Base-by-base conservation (phyloP, 2,329 filamentous ascomycete genomes). In the Botrytis aclada region DNA sequence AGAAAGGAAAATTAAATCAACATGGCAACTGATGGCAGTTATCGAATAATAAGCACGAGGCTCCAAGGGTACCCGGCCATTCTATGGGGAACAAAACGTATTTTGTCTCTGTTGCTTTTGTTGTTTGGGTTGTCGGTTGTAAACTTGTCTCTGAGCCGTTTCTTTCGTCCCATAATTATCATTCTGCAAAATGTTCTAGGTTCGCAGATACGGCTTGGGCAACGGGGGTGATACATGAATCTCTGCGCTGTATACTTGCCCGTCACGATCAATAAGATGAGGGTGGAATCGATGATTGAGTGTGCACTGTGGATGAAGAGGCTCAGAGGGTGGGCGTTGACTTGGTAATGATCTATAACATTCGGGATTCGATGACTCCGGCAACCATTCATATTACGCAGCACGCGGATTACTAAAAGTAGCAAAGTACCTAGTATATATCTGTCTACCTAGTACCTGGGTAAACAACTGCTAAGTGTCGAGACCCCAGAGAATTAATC, bases 21-120 rank as follows among this genome's bases (percentile, higher is more conserved):
- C 61, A 63, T 41, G 51, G 64, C 34, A 63, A n/a, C 22, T 2
- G 32, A 29, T 41, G 61, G 61, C 45, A 66, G 22, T 58, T 41
- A 56, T 69, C 66, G 51, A 60, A 69, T 45, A 69, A 56, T 56
- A 56, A 70, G 67, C 67, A 70, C 37, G 54, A 61, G 54, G 67
- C 37, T 60, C 43, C 47, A 60, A 60, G 66, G 54, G n/a, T 69
- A 43, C n/a, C 29, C 43, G 39, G 34, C 18, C 22, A 12, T 37
- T 39, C 9, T 37, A 62, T 43, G 39, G 39, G 43, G 41, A 34
- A 34, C n/a, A 32, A 66, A 51, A 66, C 63, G 63, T 37, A 66
- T 54, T 54, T 39, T 54, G 64, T 66, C 32, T 66, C 45, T 66
- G 32, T 18, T 54, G 51, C n/a, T 29, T 54, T 18, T 29, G 51